phyloP scores from a whole-genome alignment of 129 eudicot genomes.

The Kitagawia praeruptora region DNA sequence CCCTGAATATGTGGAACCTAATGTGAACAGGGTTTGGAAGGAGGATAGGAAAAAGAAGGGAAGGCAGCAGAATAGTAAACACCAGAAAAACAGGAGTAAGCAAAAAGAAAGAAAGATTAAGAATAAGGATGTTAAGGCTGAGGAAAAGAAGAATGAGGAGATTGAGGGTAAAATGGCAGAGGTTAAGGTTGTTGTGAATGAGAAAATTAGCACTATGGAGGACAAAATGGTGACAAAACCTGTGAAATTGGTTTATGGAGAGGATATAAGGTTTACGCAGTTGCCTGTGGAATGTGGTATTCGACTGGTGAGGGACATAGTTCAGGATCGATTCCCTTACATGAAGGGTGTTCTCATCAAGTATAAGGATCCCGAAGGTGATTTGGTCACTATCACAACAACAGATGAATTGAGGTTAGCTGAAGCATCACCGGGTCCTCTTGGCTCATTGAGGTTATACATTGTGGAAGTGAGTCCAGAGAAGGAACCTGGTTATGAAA shows the following conservation, averaged over 20 bases:
- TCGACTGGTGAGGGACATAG: slow-evolving; percentile 64
- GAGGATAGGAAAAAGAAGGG: slow-evolving; percentile 37
- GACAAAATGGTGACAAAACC: slow-evolving; percentile 48
- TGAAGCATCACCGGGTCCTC: slow-evolving; percentile 45
- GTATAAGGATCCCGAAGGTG: slow-evolving; percentile 88
- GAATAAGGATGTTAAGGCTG: slow-evolving; percentile 26
- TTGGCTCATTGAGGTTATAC: slow-evolving; percentile 53
- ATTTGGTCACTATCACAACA: slow-evolving; percentile 75
- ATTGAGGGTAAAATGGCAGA: slow-evolving; percentile 31
- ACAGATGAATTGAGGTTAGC: slow-evolving; percentile 77
- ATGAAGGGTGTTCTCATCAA: slow-evolving; percentile 77
- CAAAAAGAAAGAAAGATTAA: slow-evolving; percentile 7
- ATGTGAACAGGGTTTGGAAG: slow-evolving; percentile 24
- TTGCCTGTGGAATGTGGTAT: slow-evolving; percentile 55
- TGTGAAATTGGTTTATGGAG: slow-evolving; percentile 74
- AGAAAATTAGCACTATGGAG: slow-evolving; percentile 45
- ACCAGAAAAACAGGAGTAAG: slow-evolving; percentile 24
- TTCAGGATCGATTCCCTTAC: slow-evolving; percentile 62
- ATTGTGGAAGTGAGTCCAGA: slow-evolving; percentile 67
- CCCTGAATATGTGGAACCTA: slow-evolving; percentile 31
- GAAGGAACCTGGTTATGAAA: slow-evolving; percentile 71
- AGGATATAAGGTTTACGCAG: slow-evolving; percentile 86
- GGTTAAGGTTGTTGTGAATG: slow-evolving; percentile 58
- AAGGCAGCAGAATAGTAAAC: slow-evolving; percentile 27
- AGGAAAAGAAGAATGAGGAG: slow-evolving; percentile 16